These are phyloP conservation scores for Trichocladium antarcticum DNA, from an alignment of 495 filamentous ascomycete genomes.

Conservation along the genomic window DNA sequence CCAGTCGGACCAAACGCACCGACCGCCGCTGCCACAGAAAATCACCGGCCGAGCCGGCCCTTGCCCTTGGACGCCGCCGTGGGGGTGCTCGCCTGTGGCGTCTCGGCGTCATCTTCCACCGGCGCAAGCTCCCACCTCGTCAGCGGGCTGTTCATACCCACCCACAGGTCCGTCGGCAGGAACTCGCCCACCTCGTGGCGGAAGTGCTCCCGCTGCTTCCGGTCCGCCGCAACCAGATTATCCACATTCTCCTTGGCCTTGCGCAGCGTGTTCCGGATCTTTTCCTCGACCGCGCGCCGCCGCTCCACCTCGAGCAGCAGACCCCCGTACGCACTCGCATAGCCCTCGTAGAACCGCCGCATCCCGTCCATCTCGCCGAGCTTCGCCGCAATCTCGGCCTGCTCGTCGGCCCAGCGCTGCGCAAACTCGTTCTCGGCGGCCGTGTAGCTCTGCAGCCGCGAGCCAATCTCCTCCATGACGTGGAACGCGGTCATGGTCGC, in stretches of 20 bases:
- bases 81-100: slow-evolving; percentile 11
- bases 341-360: slow-evolving; percentile 68
- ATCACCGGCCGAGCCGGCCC: background rate
- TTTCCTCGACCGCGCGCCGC: slow-evolving; percentile 55
- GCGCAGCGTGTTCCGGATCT: slow-evolving; percentile 59
- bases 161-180: slow-evolving; percentile 84
- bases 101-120: slow-evolving; percentile 4
- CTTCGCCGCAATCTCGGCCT: slow-evolving; percentile 51
- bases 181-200: slow-evolving; percentile 72
- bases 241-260: slow-evolving; percentile 68
- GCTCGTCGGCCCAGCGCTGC: slow-evolving; percentile 63
- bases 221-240: slow-evolving; percentile 62
- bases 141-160: slow-evolving; percentile 42
- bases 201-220: slow-evolving; percentile 65
- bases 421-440: slow-evolving; percentile 60
- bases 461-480: slow-evolving; percentile 56
- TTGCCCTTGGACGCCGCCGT: slow-evolving; percentile 4
- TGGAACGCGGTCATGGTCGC: slow-evolving; percentile 47
- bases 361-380: slow-evolving; percentile 64
- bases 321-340: slow-evolving; percentile 70
- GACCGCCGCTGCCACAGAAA: no score
- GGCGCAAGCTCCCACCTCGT: slow-evolving; percentile 35
- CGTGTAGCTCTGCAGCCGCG: slow-evolving; percentile 55
- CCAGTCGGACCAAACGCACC: background rate
- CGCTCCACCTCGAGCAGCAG: slow-evolving; percentile 73